Evolutionary conservation across 805 yeast species (phyloP), one percentile per base, ranked within the genome.

Genomic region (Myxozyma sirexii): DNA sequence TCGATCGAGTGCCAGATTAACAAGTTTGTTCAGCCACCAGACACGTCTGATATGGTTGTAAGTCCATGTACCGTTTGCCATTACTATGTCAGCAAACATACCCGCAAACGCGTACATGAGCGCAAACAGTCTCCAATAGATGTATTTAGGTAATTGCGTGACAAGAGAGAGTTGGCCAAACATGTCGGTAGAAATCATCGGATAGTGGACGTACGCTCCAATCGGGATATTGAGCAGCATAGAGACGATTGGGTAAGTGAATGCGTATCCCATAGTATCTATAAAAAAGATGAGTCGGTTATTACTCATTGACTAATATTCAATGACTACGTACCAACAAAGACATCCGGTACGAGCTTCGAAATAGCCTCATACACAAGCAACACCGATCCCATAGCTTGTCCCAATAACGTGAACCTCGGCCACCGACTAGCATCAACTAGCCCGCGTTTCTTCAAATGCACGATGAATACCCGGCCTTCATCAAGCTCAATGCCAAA

Each of bases 51-150:
- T 83, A 70, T 94, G 97, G 67, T 86, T 82, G 59, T 75, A 78
- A 0, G 99, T 94, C 99, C 99, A 94, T 0, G 96, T 81, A 0
- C 97, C 92, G 72, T 94, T 94, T 44, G 93, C 83, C 58, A 86
- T 76, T 0, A 86, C 84, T 38, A 87, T 73, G 61, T 84, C 82
- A 35, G 87, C 86, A 70, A 79, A 85, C 0, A 82, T 73, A 0
- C 97, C 97, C 49, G 84, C 81, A 60, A 80, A 76, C 10, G 82
- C 78, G 74, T 96, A 94, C 24, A 83, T 68, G 38, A 76, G 71
- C 80, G 87, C 81, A 69, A 96, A 79, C 0, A 76, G 1, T 27
- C 78, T 74, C 97, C 98, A 94, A 73, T 94, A 94, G 1, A 75
- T 43, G 62, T 78, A 82, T 70, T 84, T 85, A 24, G 77, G 58